These are phyloP conservation scores for Curvularia spicifera DNA, from an alignment of 2,329 filamentous ascomycete genomes.

Conservation along the genomic window DNA sequence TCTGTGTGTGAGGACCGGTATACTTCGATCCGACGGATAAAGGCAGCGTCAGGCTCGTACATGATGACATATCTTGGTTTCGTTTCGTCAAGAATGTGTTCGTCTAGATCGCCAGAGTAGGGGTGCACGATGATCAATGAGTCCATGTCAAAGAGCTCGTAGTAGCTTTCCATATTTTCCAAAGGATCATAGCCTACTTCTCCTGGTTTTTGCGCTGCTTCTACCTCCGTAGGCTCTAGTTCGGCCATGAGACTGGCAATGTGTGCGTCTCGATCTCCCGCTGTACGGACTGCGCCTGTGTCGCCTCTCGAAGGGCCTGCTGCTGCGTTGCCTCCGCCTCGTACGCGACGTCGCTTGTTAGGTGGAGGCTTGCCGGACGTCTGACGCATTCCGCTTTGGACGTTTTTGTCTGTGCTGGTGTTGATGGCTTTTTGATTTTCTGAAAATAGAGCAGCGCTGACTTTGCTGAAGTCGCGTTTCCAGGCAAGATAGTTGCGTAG, in stretches of 20 bases:
- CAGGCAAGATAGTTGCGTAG: conserved; percentile 86
- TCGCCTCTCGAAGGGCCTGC: conserved; percentile 67
- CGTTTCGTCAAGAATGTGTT: conserved; percentile 93
- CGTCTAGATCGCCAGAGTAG: conserved; percentile 94
- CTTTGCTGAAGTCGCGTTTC: conserved; percentile 87
- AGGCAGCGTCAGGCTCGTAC: conserved; percentile 95
- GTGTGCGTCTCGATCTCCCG: conserved; percentile 82
- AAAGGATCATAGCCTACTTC: conserved; percentile 80
- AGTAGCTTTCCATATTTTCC: conserved; percentile 91
- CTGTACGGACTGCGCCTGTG: conserved; percentile 74
- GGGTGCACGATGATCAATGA: conserved; percentile 89
- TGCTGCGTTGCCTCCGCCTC: conserved; percentile 74
- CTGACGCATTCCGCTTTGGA: conserved; percentile 51
- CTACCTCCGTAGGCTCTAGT: conserved; percentile 78
- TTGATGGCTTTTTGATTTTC: conserved; percentile 81
- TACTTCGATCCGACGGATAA: conserved; percentile 92
- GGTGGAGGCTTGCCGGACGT: conserved; percentile 69
- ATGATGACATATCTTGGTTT: conserved; percentile 96
- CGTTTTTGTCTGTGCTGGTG: conserved; percentile 66
- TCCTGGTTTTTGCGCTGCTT: conserved; percentile 72
- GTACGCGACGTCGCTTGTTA: conserved; percentile 84
- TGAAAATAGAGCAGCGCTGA: conserved; percentile 77
- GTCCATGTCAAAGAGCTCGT: conserved; percentile 88
- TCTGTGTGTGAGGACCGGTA: conserved; percentile 94
- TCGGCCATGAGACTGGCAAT: conserved; percentile 83